Evolutionary conservation across 352 stramenopile species (phyloP).

Genomic region (Phytophthora fragariaefolia): DNA sequence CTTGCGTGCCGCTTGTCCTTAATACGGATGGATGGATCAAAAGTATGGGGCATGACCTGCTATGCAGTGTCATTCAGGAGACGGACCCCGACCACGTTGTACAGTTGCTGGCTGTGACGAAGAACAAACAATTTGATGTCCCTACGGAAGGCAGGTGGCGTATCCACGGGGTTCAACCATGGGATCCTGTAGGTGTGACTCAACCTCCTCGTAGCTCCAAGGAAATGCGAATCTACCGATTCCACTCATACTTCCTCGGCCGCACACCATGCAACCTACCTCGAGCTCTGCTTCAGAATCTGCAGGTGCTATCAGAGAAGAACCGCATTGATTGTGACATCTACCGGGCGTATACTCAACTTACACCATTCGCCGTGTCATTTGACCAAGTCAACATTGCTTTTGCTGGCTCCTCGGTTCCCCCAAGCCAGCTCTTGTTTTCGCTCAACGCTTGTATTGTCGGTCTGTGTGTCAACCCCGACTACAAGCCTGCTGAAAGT

Average conservation of each 20-base stretch:
- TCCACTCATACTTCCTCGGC: slow-evolving; percentile 84
- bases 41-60: slow-evolving; percentile 95
- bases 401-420: slow-evolving; percentile 64
- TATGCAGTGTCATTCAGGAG: slow-evolving; percentile 91
- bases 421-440: slow-evolving; percentile 75
- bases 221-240: slow-evolving; percentile 81
- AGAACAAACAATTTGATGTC: slow-evolving; percentile 88
- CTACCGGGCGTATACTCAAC: slow-evolving; percentile 52
- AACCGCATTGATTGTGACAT: slow-evolving; percentile 66
- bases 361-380: slow-evolving; percentile 56
- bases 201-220: slow-evolving; percentile 81
- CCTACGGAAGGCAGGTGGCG: slow-evolving; percentile 56
- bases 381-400: slow-evolving; percentile 69
- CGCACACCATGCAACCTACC: slow-evolving; percentile 40
- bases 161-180: slow-evolving; percentile 67
- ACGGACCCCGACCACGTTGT: slow-evolving; percentile 92
- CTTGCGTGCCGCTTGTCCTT: slow-evolving; percentile 90
- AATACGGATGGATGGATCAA: slow-evolving; percentile 99
- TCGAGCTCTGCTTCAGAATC: slow-evolving; percentile 61
- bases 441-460: slow-evolving; percentile 79
- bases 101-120: slow-evolving; percentile 92
- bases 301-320: slow-evolving; percentile 76
- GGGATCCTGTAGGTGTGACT: slow-evolving; percentile 66
- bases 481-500: slow-evolving; percentile 34
- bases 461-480: slow-evolving; percentile 73